Base-by-base conservation (phyloP, 2,329 filamentous ascomycete species). In the Alternaria brassicicola region DNA sequence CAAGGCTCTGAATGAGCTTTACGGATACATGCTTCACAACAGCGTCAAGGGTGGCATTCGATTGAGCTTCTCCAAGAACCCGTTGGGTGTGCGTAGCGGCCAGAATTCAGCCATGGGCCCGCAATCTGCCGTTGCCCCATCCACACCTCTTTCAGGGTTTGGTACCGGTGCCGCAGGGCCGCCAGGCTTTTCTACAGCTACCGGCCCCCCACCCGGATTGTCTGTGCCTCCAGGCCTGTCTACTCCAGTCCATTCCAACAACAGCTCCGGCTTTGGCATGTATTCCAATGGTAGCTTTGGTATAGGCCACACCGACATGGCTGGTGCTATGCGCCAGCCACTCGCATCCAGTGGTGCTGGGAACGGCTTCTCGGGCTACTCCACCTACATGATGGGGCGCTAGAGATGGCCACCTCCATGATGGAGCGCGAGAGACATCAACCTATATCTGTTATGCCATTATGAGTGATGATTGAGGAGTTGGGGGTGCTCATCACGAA, bases 21-120 rank as follows among this genome's bases (percentile, higher is more conserved):
- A 98, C 71, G 95, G 95, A 0, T 87, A 90, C 48, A 88, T 86
- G 47, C 84, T 98, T 30, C 92, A 93, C 74, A 97, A 97, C 78
- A 97, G 93, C 71, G 86, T 92, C 72, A 97, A 97, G 76, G 94
- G 94, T 6, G 95, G 95, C 31, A 97, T 99, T 70, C 89, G 95
- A 23, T 83, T 99, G 55, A 97, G 93, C 78, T 99, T 97, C 78
- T 97, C 94, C 28, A 98, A 98, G 81, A 98, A 98, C 69, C 95
- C 95, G 0, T 84, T 98, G 2, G 95, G 95, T 21, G 94, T 98
- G 26, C 89, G 95, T 43, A 92, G 91, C 2, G 88, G 87, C 25
- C 92, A 93, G 71, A 83, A 82, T 33, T 81, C 81, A 50, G 84
- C 79, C 58, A 81, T 84, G 76, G 82, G 80, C 36, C 78, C 82